A percentile compares a stretch with the other conserved stretches of the same genome.
Evolutionary conservation across 2,329 filamentous ascomycete species (phyloP).

Genomic region (Neofusicoccum parvum): DNA sequence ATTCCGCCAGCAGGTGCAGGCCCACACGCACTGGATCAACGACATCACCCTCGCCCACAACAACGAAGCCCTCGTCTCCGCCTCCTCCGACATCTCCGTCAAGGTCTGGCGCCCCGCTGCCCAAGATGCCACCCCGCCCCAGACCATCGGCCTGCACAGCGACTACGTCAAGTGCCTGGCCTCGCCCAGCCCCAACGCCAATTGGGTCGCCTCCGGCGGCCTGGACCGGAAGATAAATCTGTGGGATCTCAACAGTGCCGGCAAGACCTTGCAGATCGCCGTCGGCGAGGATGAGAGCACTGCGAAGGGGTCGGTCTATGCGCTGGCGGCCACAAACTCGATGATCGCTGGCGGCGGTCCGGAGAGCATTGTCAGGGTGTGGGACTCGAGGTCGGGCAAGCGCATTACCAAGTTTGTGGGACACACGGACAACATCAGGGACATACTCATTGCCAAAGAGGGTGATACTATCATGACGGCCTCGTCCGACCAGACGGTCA

Average conservation of each 20-base stretch:
- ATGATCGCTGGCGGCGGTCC: constrained; percentile 91
- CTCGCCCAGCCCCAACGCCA: constrained; percentile 67
- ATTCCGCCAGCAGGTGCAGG: constrained; percentile 67
- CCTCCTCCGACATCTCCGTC: constrained; percentile 90
- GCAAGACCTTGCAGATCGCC: constrained; percentile 85
- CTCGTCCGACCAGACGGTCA: constrained; percentile 94
- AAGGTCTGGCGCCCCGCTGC: constrained; percentile 84
- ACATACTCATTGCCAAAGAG: constrained; percentile 84
- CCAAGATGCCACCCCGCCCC: constrained; percentile 64
- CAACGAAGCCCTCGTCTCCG: constrained; percentile 79
- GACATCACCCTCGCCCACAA: constrained; percentile 81
- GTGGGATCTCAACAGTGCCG: constrained; percentile 89
- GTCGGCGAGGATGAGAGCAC: constrained; percentile 73
- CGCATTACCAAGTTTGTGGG: constrained; percentile 95
- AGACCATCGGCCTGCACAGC: constrained; percentile 86
- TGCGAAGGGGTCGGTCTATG: constrained; percentile 95
- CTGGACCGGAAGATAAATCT: constrained; percentile 89
- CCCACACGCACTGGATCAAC: constrained; percentile 96
- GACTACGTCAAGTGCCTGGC: constrained; percentile 97
- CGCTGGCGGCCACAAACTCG: constrained; percentile 75
- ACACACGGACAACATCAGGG: constrained; percentile 90
- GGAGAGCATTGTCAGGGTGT: constrained; percentile 88
- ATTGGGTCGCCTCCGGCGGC: constrained; percentile 93
- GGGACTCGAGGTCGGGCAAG: constrained; percentile 87
- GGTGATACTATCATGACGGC: constrained; percentile 92